Percentiles rank a stretch among this genome's conserved stretches.
phyloP scores from a whole-genome alignment of 2,329 filamentous ascomycete genomes.

The Colletotrichum musae region DNA sequence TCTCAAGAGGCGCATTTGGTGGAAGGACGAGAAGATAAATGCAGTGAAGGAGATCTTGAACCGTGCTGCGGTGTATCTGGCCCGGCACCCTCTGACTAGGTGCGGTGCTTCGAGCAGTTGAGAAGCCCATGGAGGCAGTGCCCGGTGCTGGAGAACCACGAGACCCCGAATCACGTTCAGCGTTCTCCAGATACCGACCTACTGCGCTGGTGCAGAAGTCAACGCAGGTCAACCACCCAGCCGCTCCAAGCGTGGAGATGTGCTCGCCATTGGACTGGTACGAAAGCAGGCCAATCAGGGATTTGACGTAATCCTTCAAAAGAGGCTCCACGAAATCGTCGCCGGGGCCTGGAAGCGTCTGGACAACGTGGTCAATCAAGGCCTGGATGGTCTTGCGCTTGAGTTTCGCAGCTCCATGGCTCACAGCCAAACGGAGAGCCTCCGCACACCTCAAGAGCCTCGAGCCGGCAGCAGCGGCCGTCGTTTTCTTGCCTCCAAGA shows the following conservation, averaged over 20 bases:
- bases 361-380: conserved; percentile 85
- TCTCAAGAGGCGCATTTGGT: conserved; percentile 76
- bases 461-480: conserved; percentile 63
- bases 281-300: conserved; percentile 78
- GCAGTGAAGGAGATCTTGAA: conserved; percentile 73
- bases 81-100: conserved; percentile 43
- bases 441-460: conserved; percentile 79
- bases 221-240: conserved; percentile 78
- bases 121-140: conserved; percentile 48
- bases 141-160: conserved; percentile 65
- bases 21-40: conserved; percentile 74
- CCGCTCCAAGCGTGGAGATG: conserved; percentile 68
- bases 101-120: conserved; percentile 47
- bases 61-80: conserved; percentile 42
- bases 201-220: conserved; percentile 81
- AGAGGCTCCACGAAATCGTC: conserved; percentile 79
- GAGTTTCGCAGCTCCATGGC: conserved; percentile 77
- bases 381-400: conserved; percentile 84
- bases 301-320: conserved; percentile 83
- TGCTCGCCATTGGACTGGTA: conserved; percentile 86
- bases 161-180: conserved; percentile 54
- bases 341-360: conserved; percentile 74
- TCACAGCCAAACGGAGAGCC: conserved; percentile 79
- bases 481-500: conserved; percentile 67
- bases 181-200: conserved; percentile 61